These are phyloP conservation scores for Ashbya aceris DNA, from an alignment of 1,139 yeast species.

Conservation along the genomic window DNA sequence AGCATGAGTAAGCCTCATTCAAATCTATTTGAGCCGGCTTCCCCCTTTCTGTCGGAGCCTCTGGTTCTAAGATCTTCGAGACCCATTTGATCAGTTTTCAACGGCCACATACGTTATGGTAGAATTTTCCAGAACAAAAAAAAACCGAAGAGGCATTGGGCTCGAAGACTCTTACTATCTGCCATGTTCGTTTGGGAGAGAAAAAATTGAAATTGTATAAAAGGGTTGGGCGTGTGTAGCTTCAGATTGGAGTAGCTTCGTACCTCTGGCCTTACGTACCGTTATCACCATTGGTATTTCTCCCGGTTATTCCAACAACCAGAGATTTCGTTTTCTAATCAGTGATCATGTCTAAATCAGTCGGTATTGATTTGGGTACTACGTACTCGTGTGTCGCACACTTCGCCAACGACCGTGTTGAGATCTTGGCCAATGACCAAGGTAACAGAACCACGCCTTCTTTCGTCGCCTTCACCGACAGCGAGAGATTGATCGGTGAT, in stretches of 20 bases:
- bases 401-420: conserved; percentile 81
- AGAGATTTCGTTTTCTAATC: background rate
- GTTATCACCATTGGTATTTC: background rate
- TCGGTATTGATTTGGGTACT: conserved; percentile 55
- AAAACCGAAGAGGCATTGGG: background rate
- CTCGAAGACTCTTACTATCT: background rate
- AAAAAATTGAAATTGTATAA: conserved; percentile 1
- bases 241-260: background rate
- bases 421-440: conserved; percentile 97
- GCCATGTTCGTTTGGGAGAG: background rate
- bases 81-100: background rate
- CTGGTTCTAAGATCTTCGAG: background rate
- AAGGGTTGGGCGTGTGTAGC: background rate
- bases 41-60: background rate
- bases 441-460: conserved; percentile 99
- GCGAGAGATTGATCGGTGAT: conserved; percentile 98
- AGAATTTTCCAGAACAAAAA: conserved; percentile 3
- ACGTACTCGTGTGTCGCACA: conserved; percentile 97
- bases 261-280: background rate
- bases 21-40: background rate
- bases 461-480: conserved; percentile 95
- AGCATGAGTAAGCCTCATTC: background rate
- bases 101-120: background rate
- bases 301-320: background rate
- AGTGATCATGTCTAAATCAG: conserved; percentile 28